These are phyloP conservation scores for Lomentospora prolificans DNA, from an alignment of 2,329 filamentous ascomycete genomes.

Conservation along the genomic window DNA sequence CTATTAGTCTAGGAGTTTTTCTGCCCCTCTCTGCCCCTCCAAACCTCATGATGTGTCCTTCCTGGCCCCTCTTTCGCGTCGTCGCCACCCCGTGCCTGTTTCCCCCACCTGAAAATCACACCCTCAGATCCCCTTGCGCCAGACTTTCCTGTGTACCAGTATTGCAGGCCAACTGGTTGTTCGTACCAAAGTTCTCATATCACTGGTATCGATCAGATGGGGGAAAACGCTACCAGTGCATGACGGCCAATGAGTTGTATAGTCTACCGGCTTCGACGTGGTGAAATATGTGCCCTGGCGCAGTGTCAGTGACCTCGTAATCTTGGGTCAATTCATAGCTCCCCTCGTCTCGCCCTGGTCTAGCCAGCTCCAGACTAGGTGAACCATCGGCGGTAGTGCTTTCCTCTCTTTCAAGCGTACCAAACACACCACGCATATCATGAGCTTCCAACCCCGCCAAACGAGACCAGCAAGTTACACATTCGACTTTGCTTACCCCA, in stretches of 20 bases:
- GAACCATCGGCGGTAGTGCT: neutral
- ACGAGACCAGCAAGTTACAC: neutral
- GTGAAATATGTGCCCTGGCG: neutral
- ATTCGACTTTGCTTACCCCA: neutral
- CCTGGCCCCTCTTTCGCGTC: neutral
- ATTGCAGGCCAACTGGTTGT: neutral
- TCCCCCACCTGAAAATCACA: no score
- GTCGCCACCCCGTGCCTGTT: neutral
- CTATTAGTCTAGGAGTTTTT: neutral
- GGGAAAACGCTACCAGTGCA: neutral
- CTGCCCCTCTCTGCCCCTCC: neutral
- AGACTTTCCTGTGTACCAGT: neutral
- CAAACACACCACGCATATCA: neutral
- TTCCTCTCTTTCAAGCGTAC: neutral
- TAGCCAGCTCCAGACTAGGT: constrained; percentile 4
- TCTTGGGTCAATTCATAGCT: neutral
- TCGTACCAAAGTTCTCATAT: no score
- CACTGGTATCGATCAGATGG: neutral
- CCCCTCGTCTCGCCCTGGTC: neutral
- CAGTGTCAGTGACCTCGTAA: neutral
- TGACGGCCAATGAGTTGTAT: neutral
- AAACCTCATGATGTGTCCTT: neutral
- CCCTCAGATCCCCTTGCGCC: neutral
- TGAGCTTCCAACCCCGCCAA: neutral
- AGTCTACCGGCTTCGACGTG: neutral